Percentiles rank a stretch among this genome's conserved stretches.
Conservation (phyloP, 371 early-diverging fungal genomes). For the Dipsacomyces acuminosporus region DNA sequence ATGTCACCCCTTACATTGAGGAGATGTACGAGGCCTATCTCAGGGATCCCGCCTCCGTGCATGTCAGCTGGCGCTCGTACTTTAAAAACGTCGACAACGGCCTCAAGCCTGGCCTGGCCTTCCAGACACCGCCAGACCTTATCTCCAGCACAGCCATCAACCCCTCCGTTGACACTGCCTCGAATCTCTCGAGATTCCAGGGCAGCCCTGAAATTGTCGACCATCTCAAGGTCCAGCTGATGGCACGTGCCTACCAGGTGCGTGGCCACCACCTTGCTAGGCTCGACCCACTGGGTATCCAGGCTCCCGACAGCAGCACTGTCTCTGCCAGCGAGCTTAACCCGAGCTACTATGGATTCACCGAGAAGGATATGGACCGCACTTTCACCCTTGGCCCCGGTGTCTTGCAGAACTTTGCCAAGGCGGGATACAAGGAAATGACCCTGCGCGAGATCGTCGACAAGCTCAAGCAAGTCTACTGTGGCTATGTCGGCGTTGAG, state of each 20-base stretch:
- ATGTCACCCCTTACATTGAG: conserved; percentile 82
- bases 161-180: conserved; percentile 52
- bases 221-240: conserved; percentile 96
- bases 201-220: conserved; percentile 58
- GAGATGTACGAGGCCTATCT: conserved; percentile 95
- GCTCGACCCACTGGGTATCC: conserved; percentile 89
- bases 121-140: conserved; percentile 76
- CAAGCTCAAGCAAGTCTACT: conserved; percentile 79
- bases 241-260: conserved; percentile 94
- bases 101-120: conserved; percentile 66
- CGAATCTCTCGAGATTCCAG: conserved; percentile 40
- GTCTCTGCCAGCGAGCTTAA: conserved; percentile 79
- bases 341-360: conserved; percentile 86
- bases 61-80: conserved; percentile 95
- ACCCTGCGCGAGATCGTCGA: conserved; percentile 88
- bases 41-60: conserved; percentile 86
- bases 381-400: conserved; percentile 90
- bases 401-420: conserved; percentile 83
- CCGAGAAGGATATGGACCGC: conserved; percentile 84
- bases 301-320: conserved; percentile 54
- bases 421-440: conserved; percentile 54
- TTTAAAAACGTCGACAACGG: conserved; percentile 84
- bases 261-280: conserved; percentile 94
- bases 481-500: conserved; percentile 91
- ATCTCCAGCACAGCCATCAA: conserved; percentile 65